phyloP scores from a whole-genome alignment of 495 filamentous ascomycete species.

The Podospora appendiculata region DNA sequence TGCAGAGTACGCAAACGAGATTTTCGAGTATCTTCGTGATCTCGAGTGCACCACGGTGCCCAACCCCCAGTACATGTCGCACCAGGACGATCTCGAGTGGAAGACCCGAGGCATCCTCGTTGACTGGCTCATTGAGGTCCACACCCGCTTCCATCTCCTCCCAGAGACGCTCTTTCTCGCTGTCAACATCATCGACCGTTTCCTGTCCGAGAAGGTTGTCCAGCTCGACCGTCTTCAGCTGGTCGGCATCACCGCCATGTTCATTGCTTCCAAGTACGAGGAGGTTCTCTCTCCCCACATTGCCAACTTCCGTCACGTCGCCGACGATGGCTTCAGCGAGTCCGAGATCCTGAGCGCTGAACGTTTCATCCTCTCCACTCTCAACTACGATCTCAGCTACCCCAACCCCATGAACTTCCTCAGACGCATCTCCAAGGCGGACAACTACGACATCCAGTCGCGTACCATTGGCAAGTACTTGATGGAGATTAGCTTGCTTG shows the following conservation, averaged over 20 bases:
- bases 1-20: constrained; percentile 92
- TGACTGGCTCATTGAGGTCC: constrained; percentile 97
- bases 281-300: constrained; percentile 96
- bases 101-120: constrained; percentile 96
- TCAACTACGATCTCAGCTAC: constrained; percentile 97
- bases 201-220: constrained; percentile 87
- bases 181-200: constrained; percentile 97
- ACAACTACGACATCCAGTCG: constrained; percentile 96
- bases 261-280: constrained; percentile 98
- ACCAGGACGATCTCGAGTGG: constrained; percentile 93
- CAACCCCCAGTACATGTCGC: constrained; percentile 88
- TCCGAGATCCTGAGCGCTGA: constrained; percentile 95
- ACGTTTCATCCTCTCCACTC: constrained; percentile 78
- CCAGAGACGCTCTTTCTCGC: constrained; percentile 97
- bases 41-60: constrained; percentile 77
- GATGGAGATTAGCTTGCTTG: constrained; percentile 93
- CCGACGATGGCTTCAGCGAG: constrained; percentile 95
- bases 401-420: constrained; percentile 99
- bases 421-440: constrained; percentile 94
- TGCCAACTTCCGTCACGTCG: constrained; percentile 90
- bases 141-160: constrained; percentile 91
- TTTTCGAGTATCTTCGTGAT: constrained; percentile 91
- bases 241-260: constrained; percentile 97
- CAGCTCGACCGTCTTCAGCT: constrained; percentile 91
- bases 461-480: constrained; percentile 95